Conservation (phyloP, 2,329 filamentous ascomycete species). For the Sclerotinia sclerotiorum region DNA sequence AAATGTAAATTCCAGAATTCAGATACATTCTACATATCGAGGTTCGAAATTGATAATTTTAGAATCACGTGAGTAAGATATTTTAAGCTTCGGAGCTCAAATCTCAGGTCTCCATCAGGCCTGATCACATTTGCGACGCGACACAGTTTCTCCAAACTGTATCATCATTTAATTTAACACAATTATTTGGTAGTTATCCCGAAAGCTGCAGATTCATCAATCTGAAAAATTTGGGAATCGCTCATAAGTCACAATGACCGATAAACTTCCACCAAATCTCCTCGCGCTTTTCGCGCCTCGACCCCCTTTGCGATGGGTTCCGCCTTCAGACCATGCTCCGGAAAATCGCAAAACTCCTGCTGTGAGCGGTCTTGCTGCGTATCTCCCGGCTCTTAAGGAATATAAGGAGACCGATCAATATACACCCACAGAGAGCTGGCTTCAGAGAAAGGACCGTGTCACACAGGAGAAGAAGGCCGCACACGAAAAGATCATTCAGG, state of each 20-base stretch:
- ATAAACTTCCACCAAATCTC: conserved; percentile 90
- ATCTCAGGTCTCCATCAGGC: conserved; percentile 13
- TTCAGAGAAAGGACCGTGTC: conserved; percentile 81
- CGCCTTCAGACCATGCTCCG: conserved; percentile 77
- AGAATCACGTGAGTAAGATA: not conserved
- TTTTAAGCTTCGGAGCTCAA: conserved; percentile 21
- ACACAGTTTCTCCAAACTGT: conserved; percentile 10
- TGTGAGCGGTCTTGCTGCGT: conserved; percentile 73
- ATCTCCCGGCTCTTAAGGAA: conserved; percentile 68
- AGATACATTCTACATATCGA: not conserved
- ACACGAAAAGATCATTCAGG: conserved; percentile 52
- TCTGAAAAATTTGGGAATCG: conserved; percentile 4
- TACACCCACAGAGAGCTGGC: conserved; percentile 85
- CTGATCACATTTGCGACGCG: conserved; percentile 10
- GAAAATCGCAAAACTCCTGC: conserved; percentile 75
- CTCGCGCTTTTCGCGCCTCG: conserved; percentile 93
- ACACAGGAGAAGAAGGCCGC: conserved; percentile 75
- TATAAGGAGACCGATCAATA: conserved; percentile 79
- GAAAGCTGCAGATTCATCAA: not conserved
- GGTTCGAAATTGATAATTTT: not conserved
- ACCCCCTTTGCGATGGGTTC: conserved; percentile 85
- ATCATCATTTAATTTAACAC: conserved; percentile 15
- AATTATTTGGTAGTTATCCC: not conserved
- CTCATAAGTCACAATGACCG: conserved; percentile 67
- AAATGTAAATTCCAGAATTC: not conserved